Conservation (phyloP, 2,329 filamentous ascomycete genomes). For the Calonectria pteridis region DNA sequence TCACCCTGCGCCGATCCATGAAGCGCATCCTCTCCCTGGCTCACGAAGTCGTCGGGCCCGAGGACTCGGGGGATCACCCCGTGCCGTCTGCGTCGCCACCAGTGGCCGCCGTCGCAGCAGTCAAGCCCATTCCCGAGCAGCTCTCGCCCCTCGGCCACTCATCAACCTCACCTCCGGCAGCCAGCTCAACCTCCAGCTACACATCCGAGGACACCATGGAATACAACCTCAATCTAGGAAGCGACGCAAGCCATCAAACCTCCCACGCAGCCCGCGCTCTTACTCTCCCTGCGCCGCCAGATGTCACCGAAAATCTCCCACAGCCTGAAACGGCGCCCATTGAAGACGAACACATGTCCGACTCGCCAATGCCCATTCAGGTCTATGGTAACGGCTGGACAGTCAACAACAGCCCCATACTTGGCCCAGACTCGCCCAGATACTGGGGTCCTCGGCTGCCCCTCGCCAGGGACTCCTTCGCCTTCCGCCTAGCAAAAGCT, state of each 20-base stretch:
- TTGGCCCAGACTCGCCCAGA: slow-evolving; percentile 4
- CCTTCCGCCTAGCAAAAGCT: slow-evolving; percentile 37
- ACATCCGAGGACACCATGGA: slow-evolving; percentile 21
- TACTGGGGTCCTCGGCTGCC: slow-evolving; percentile 15
- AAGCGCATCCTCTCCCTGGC: slow-evolving; percentile 40
- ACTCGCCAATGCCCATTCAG: slow-evolving; percentile 28
- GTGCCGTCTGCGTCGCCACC: not conserved
- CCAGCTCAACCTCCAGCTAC: slow-evolving; percentile 16
- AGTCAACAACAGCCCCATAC: slow-evolving; percentile 24
- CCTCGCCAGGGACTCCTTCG: slow-evolving; percentile 36
- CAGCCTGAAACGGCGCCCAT: slow-evolving; percentile 11
- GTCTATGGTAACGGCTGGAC: slow-evolving; percentile 44
- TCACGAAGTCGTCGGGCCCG: slow-evolving; percentile 42
- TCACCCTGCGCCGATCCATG: slow-evolving; percentile 36
- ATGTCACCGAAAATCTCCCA: slow-evolving; percentile 10
- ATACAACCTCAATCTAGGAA: slow-evolving; percentile 4
- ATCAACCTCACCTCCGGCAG: slow-evolving; percentile 11
- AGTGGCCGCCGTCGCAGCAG: not conserved
- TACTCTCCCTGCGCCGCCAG: slow-evolving; percentile 17
- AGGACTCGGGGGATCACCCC: slow-evolving; percentile 24
- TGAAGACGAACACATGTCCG: slow-evolving; percentile 1
- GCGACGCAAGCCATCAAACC: slow-evolving; percentile 1
- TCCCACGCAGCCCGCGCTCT: slow-evolving; percentile 9
- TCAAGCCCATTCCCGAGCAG: not conserved
- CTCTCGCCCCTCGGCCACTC: not conserved